Base-by-base conservation (phyloP, 192 early-diverging fungal genomes). In the Entomortierella beljakovae region DNA sequence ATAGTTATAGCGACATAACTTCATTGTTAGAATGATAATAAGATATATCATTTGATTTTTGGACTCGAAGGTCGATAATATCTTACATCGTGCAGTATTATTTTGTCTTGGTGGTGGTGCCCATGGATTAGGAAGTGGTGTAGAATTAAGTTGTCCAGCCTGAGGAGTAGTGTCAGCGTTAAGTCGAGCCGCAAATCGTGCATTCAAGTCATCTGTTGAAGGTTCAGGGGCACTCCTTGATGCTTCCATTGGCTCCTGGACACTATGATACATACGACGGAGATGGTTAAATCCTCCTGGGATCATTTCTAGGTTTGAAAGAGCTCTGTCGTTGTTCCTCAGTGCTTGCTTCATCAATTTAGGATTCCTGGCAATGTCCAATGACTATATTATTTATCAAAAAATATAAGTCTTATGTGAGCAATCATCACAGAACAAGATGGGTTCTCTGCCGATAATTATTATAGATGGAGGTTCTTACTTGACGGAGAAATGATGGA, bases 241-340 rank as follows among this genome's bases (percentile, higher is more conserved):
- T 10, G 89, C 84, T 16, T 86, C 89, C 65, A 88, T 76, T 35
- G 88, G 87, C 46, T 84, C 84, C 68, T 90, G 86, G 32, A 90
- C 51, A 32, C 81, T 84, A 43, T 80, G 82, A 63, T 89, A 88
- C 83, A 90, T 82, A 20, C 87, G 59, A 37, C 85, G 82, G 33
- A 90, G 76, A 75, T 88, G 88, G 59, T 90, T 88, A 58, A 90
- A 90, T 48, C 89, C 89, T 31, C 89, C 89, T 15, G 89, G 89
- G 50, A 90, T 81, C 56, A 87, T 86, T 64, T 90, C 89, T 68
- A 90, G 70, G 49, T 90, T 89, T 10, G 87, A 86, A n/a, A 90
- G 66, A 18, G 89, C 89, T 40, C 89, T 77, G 58, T 90, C 89
- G 59, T 90, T 88, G 80, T 89, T 90, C 54, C 89, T 60, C 61